phyloP scores from a whole-genome alignment of 2,329 filamentous ascomycete genomes.

The Ascochyta viciae-villosae region DNA sequence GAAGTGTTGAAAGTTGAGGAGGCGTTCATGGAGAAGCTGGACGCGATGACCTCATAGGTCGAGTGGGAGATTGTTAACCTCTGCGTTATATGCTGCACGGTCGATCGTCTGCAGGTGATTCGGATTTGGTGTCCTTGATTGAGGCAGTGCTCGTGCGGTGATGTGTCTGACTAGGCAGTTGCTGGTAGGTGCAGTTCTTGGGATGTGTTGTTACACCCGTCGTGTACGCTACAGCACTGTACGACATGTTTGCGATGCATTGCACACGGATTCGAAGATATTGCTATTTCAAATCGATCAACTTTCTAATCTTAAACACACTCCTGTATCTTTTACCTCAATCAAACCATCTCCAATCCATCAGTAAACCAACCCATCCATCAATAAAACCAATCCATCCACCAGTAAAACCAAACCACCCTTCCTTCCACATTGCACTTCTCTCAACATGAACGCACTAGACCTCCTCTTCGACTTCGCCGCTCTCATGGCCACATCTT shows the following conservation, averaged over 20 bases:
- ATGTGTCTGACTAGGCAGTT: conserved; percentile 5
- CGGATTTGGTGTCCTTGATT: background rate
- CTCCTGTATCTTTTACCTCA: too few relatives aligned
- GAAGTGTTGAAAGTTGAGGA: conserved; percentile 31
- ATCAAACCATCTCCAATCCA: too few relatives aligned
- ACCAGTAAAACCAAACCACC: too few relatives aligned
- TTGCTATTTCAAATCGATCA: too few relatives aligned
- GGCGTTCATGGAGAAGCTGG: conserved; percentile 28
- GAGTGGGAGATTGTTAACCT: background rate
- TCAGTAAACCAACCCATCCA: too few relatives aligned
- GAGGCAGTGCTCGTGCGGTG: background rate
- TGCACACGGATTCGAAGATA: too few relatives aligned
- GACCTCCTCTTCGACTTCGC: conserved; percentile 27
- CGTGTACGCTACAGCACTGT: conserved; percentile 2
- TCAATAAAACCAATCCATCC: too few relatives aligned
- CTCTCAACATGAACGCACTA: conserved; percentile 25
- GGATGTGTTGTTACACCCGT: conserved; percentile 14
- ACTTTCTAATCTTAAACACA: too few relatives aligned
- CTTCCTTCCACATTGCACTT: background rate
- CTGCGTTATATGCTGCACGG: background rate
- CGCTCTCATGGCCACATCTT: conserved; percentile 5
- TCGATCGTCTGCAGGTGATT: background rate
- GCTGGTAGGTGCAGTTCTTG: conserved; percentile 1
- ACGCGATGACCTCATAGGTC: background rate
- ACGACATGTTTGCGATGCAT: background rate